Conservation (phyloP, 2,329 filamentous ascomycete genomes). For the Nannizziopsis barbatae region DNA sequence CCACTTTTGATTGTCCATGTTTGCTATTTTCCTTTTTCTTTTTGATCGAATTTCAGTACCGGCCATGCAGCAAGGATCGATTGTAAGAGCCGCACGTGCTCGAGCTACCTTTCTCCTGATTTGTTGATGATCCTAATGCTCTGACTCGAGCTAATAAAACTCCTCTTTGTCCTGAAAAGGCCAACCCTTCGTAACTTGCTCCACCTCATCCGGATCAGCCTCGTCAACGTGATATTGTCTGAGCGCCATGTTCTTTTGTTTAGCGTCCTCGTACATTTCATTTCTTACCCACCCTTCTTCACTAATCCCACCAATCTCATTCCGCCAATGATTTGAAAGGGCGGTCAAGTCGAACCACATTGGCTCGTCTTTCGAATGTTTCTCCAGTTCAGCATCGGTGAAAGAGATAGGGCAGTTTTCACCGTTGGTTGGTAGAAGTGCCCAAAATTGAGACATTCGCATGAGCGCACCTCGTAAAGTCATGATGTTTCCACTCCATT, state of each 20-base stretch:
- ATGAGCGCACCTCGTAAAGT: constrained; percentile 11
- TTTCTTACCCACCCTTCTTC: constrained; percentile 14
- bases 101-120: too few relatives aligned
- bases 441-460: constrained; percentile 11
- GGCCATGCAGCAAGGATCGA: too few relatives aligned
- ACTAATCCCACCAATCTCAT: constrained; percentile 10
- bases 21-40: too few relatives aligned
- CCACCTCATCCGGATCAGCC: constrained; percentile 10
- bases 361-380: constrained; percentile 10
- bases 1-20: too few relatives aligned
- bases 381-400: constrained; percentile 7
- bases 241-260: constrained; percentile 10
- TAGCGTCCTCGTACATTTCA: constrained; percentile 9
- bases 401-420: constrained; percentile 12
- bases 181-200: constrained; percentile 10
- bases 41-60: too few relatives aligned
- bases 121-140: too few relatives aligned
- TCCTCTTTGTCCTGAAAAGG: constrained; percentile 14
- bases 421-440: neutral
- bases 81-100: too few relatives aligned
- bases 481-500: constrained; percentile 11
- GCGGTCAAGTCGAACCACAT: constrained; percentile 10
- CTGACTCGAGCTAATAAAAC: constrained; percentile 13
- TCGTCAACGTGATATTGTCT: constrained; percentile 2
- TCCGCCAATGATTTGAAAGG: constrained; percentile 12